Evolutionary conservation across 768 basidiomycete species (phyloP), one percentile per base, ranked within the genome.

Genomic region (Grammothele lineata): DNA sequence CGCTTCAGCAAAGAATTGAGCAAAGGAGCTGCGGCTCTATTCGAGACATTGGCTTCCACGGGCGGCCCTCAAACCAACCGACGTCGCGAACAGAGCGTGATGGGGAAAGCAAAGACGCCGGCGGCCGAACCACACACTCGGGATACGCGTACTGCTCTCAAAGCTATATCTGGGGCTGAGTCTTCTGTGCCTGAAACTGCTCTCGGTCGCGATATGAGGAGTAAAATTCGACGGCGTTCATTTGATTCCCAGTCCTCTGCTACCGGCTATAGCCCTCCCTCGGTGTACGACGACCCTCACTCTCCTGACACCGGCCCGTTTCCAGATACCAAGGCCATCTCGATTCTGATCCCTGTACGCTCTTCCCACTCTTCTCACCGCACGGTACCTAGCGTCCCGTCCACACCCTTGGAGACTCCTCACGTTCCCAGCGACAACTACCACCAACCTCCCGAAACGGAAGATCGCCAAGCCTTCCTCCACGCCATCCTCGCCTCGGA

Each of bases 401-500:
- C n/a, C n/a, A n/a, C n/a, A n/a, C n/a, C n/a, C n/a, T n/a, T n/a
- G n/a, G n/a, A n/a, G n/a, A n/a, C n/a, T n/a, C n/a, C n/a, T n/a
- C n/a, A n/a, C n/a, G n/a, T n/a, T n/a, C n/a, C n/a, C n/a, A n/a
- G n/a, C 5, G 15, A 34, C 14, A 5, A 15, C 33, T 18, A 15
- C 8, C 33, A 5, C 35, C 24, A 12, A 27, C 40, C 18, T n/a
- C 24, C 40, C 10, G 14, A 26, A 26, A 4, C 5, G 2, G 71
- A 77, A 56, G 70, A 70, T 15, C 73, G 87, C 3, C 86, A 87
- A 57, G 80, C 80, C 55, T 64, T 81, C 27, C 78, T 91, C 15
- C 77, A 79, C 64, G 80, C 85, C 51, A 70, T 95, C 34, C 75
- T 73, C 52, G 73, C 80, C 35, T 76, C 85, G 0, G 92, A 96